phyloP scores from a whole-genome alignment of 2,329 filamentous ascomycete genomes.

The Botrytis byssoidea region DNA sequence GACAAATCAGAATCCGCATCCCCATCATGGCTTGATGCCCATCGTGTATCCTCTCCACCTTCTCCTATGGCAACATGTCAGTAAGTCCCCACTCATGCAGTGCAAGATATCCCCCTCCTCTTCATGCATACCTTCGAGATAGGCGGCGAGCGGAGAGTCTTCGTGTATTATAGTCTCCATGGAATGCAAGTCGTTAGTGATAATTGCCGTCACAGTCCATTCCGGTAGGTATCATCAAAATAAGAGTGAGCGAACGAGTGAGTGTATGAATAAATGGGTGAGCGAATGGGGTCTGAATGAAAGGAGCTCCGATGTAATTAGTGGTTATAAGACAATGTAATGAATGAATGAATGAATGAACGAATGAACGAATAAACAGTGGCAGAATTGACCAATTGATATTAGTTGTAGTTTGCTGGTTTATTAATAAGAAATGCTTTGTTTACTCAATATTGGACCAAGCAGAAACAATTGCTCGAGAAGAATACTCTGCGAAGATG shows the following conservation, averaged over 20 bases:
- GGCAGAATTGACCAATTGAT: background rate
- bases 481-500: background rate
- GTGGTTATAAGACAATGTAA: background rate
- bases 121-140: slow-evolving; percentile 72
- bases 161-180: slow-evolving; percentile 91
- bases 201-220: slow-evolving; percentile 27
- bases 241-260: background rate
- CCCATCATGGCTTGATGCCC: slow-evolving; percentile 29
- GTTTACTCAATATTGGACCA: background rate
- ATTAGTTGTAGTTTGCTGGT: background rate
- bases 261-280: background rate
- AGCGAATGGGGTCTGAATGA: background rate
- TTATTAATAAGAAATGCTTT: background rate
- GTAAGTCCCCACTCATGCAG: slow-evolving; percentile 14
- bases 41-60: slow-evolving; percentile 45
- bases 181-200: slow-evolving; percentile 30
- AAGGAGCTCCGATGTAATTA: background rate
- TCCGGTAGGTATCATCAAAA: slow-evolving; percentile 22
- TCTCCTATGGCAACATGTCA: slow-evolving; percentile 41
- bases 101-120: background rate
- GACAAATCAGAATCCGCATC: slow-evolving; percentile 32
- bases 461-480: background rate
- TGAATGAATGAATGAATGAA: background rate
- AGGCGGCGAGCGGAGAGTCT: slow-evolving; percentile 83
- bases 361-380: background rate